Base-by-base conservation (phyloP, 2,329 filamentous ascomycete genomes). In the Daldinia eschscholtzii region DNA sequence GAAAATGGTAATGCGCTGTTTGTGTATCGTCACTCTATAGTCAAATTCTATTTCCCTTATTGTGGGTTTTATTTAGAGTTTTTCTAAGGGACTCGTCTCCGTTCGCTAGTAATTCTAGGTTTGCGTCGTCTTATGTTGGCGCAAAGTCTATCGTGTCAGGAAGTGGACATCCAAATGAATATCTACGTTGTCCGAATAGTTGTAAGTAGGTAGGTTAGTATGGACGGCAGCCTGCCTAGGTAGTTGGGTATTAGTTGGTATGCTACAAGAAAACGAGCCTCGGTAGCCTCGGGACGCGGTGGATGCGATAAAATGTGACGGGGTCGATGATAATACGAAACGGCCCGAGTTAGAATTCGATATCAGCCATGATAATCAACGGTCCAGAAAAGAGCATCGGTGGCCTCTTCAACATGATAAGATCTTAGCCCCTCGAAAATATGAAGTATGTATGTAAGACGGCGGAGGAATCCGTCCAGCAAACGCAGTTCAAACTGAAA, bases 261-360 rank as follows among this genome's bases (percentile, higher is more conserved):
- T 57, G 59, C 37, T 35, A 13, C 13, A 35, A 56, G 35, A 63
- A 44, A 44, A 55, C 13, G 41, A 60, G 57, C 68, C 68, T 69
- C 65, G 69, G 69, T 26, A 62, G 60, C 66, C 69, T 66, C 65
- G 69, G 69, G 61, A 64, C 52, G 60, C 53, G 58, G 41, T 37
- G 15, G 35, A 41, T 59, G 55, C 56, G 56, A 64, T 41, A 55
- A 30, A 48, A 55, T 39, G 35, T 35, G 53, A 57, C 37, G 52
- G 30, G 35, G 52, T 39, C 4, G 23, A 39, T 13, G 23, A 33
- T 23, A 44, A 46, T 7, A 46, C 18, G 39, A 65, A 68, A 63
- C n/a, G 58, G 55, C 44, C 61, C 65, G 55, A 57, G 50, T 63
- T 61, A 64, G 20, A 35, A 56, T 33, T 35, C 33, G 4, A 59